Percentiles rank a stretch among this genome's conserved stretches.
Evolutionary conservation across 164 flowering plant genomes (phyloP).

Genomic region (Dillenia suffruticosa): DNA sequence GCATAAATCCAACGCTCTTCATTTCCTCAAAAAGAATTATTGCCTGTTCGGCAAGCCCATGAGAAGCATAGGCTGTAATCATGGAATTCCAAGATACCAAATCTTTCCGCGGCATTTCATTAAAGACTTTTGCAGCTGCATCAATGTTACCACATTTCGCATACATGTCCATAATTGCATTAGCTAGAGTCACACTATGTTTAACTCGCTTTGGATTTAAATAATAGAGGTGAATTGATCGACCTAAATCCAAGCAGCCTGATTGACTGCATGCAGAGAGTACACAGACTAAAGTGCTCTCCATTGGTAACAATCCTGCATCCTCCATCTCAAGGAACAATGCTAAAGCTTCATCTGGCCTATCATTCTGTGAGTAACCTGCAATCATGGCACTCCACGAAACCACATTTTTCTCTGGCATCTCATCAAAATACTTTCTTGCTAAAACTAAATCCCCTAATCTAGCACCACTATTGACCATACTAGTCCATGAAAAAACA

Average conservation of each 20-base stretch:
- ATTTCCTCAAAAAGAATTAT: constrained; percentile 35
- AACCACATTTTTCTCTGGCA: constrained; percentile 61
- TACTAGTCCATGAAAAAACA: constrained; percentile 70
- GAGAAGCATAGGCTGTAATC: constrained; percentile 42
- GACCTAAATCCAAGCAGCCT: constrained; percentile 54
- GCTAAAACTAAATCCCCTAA: constrained; percentile 44
- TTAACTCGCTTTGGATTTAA: constrained; percentile 23
- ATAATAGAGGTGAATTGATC: constrained; percentile 40
- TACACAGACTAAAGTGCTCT: constrained; percentile 57
- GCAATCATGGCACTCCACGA: constrained; percentile 79
- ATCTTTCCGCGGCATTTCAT: constrained; percentile 28
- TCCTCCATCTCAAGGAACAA: constrained; percentile 51
- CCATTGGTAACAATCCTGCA: constrained; percentile 36
- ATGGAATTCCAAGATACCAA: constrained; percentile 57
- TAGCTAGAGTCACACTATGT: constrained; percentile 28
- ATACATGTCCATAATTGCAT: constrained; percentile 59
- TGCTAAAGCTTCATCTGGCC: constrained; percentile 49
- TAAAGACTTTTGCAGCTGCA: constrained; percentile 29
- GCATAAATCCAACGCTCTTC: constrained; percentile 21
- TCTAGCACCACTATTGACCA: constrained; percentile 71
- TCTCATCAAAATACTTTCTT: constrained; percentile 41
- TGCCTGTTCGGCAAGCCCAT: constrained; percentile 40
- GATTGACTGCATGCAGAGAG: constrained; percentile 66
- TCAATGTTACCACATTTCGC: constrained; percentile 54
- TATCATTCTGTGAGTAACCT: constrained; percentile 60